These are phyloP conservation scores for Vigna nakashimae DNA, from an alignment of 306 rosid genomes.

Conservation along the genomic window DNA sequence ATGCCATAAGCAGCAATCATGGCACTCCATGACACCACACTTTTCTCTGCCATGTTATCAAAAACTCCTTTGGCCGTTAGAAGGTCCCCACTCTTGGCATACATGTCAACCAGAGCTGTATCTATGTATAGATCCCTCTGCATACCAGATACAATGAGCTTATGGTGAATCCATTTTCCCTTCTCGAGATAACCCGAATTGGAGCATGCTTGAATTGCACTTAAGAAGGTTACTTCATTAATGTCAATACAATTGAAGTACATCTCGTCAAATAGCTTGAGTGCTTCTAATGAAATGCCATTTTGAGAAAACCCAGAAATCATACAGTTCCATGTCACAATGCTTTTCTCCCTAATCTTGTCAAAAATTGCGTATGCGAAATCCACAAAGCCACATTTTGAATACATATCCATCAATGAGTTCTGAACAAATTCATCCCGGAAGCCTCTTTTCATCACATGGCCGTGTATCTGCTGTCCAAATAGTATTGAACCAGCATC, in stretches of 20 bases:
- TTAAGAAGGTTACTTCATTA: conserved; percentile 73
- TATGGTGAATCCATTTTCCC: conserved; percentile 96
- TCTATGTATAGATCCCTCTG: conserved; percentile 60
- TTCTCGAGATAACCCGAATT: conserved; percentile 75
- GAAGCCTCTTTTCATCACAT: conserved; percentile 70
- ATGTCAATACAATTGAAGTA: conserved; percentile 57
- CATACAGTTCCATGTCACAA: conserved; percentile 88
- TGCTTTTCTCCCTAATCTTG: conserved; percentile 51
- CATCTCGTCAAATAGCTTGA: conserved; percentile 76
- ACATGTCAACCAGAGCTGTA: conserved; percentile 85
- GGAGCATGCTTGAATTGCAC: conserved; percentile 91
- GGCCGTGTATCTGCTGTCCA: conserved; percentile 81
- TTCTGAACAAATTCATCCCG: conserved; percentile 74
- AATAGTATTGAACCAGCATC: conserved; percentile 59
- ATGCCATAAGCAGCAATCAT: conserved; percentile 88
- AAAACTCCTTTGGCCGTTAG: conserved; percentile 63
- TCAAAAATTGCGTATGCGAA: conserved; percentile 67
- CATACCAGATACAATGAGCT: conserved; percentile 62
- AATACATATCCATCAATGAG: conserved; percentile 88
- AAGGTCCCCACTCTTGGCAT: conserved; percentile 90
- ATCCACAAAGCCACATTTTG: conserved; percentile 77
- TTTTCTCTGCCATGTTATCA: conserved; percentile 67
- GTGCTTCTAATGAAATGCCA: conserved; percentile 74
- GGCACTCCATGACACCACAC: conserved; percentile 86
- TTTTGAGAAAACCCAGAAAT: conserved; percentile 80